Base-by-base conservation (phyloP, 2,329 filamentous ascomycete genomes). In the Pseudocercospora eumusae region DNA sequence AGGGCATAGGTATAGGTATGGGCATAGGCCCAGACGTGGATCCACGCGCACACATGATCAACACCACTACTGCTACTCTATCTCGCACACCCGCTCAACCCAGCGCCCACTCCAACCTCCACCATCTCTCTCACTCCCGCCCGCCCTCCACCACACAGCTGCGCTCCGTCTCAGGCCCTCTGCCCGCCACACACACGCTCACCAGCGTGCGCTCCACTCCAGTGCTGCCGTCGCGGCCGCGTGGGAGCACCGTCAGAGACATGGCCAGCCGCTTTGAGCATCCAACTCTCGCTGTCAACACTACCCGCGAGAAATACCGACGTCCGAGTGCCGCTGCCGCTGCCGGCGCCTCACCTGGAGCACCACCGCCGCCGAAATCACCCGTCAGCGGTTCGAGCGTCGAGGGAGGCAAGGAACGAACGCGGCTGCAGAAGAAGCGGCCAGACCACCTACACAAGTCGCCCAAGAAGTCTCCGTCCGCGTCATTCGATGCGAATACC, bases 261-360 rank as follows among this genome's bases (percentile, higher is more conserved):
- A 81, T 95, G 65, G 87, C 90, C 70, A 91, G 88, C 75, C 87
- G 85, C 59, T 95, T 93, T 77, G 90, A 93, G 75, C 86, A 88
- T 71, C 62, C 65, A 31, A 67, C 64, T 6, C 64, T 69, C 28
- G 59, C 66, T 23, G 62, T 69, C 31, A 66, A 64, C 47, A 69
- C 69, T 10, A 67, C 60, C 31, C 69, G 69, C 59, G 70, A 73
- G 21, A 64, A 66, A 27, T 69, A 70, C 57, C 64, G 66, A 58
- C 66, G 67, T 23, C 61, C 66, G 18, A 59, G 49, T n/a, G 64
- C 64, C 49, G 59, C 49, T n/a, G 64, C 64, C 49, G 61, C 55
- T 21, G 66, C 62, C 55, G 68, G 56, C 23, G 64, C 68, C 54
- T 7, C 52, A 11, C n/a, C 52, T n/a, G 28, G 31, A 13, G 52